Conservation (phyloP, 2,329 filamentous ascomycete species). For the Albophoma yamanashiensis region DNA sequence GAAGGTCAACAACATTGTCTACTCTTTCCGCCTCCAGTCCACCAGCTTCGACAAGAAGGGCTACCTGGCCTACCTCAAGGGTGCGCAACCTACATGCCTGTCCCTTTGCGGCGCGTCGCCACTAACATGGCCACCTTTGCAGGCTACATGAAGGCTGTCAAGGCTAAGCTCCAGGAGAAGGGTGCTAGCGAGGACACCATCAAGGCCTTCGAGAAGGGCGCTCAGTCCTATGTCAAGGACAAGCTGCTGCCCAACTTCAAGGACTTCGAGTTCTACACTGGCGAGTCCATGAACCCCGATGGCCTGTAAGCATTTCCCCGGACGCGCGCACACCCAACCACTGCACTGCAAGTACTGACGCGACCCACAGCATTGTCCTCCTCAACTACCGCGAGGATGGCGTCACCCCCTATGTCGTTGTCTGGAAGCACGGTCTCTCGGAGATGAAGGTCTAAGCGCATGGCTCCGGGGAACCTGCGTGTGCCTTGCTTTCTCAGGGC, state of each 20-base stretch:
- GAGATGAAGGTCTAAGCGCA: constrained; percentile 78
- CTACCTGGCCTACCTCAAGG: constrained; percentile 77
- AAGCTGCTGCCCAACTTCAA: constrained; percentile 76
- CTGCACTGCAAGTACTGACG: constrained; percentile 4
- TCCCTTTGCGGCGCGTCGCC: not conserved
- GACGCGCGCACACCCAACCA: not conserved
- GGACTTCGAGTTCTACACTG: constrained; percentile 90
- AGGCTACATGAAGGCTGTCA: constrained; percentile 91
- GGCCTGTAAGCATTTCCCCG: constrained; percentile 61
- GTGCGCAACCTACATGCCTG: constrained; percentile 33
- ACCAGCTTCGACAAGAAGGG: constrained; percentile 80
- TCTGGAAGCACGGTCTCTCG: constrained; percentile 91
- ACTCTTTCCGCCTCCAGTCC: constrained; percentile 80
- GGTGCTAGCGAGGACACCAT: constrained; percentile 54
- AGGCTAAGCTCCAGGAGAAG: constrained; percentile 54
- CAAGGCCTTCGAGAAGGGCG: constrained; percentile 70
- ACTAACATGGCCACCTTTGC: constrained; percentile 2
- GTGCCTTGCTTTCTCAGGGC: constrained; percentile 2
- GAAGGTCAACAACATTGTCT: constrained; percentile 85
- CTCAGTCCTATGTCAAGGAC: constrained; percentile 68
- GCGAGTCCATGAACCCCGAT: constrained; percentile 85
- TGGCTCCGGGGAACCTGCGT: not conserved
- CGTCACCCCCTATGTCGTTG: constrained; percentile 73
- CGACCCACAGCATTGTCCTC: constrained; percentile 58
- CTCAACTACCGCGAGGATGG: constrained; percentile 98